These are phyloP conservation scores for Nymphaea thermarum DNA, from an alignment of 164 flowering plant genomes.

Conservation along the genomic window DNA sequence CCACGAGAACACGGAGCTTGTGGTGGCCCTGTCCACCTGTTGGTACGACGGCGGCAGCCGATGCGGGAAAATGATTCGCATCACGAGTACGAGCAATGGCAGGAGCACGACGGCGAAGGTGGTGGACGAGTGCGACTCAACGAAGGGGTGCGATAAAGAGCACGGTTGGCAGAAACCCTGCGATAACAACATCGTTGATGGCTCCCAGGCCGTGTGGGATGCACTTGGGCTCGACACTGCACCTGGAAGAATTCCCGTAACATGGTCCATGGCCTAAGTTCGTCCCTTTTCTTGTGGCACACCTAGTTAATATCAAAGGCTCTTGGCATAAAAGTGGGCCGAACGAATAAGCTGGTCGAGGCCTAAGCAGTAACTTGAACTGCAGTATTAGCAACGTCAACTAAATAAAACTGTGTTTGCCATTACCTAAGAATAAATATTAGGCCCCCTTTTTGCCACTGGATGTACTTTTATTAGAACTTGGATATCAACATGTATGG, in stretches of 20 bases:
- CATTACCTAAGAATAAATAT: too few species aligned
- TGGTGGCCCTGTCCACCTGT: conserved; percentile 7
- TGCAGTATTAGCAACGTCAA: too few species aligned
- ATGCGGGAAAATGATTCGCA: conserved; percentile 1
- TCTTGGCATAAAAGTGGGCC: too few species aligned
- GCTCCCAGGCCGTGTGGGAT: conserved; percentile 8
- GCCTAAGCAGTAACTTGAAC: too few species aligned
- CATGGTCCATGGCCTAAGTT: conserved; percentile 5
- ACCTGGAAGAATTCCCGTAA: background rate
- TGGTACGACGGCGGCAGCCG: conserved; percentile 1
- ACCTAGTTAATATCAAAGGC: too few species aligned
- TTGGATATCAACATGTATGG: too few species aligned
- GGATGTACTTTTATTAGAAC: too few species aligned
- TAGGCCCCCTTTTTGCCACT: too few species aligned
- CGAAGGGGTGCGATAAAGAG: conserved; percentile 5
- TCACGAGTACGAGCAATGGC: conserved; percentile 1
- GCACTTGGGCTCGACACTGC: conserved; percentile 1
- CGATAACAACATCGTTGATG: conserved; percentile 6
- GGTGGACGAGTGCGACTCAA: conserved; percentile 12
- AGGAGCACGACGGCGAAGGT: conserved; percentile 6
- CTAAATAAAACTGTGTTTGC: too few species aligned
- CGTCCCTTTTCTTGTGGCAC: background rate
- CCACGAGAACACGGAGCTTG: background rate
- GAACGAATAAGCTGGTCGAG: too few species aligned
- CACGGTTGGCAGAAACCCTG: conserved; percentile 5